Conservation (phyloP, 2,329 filamentous ascomycete species). For the Colletotrichum sublineola region DNA sequence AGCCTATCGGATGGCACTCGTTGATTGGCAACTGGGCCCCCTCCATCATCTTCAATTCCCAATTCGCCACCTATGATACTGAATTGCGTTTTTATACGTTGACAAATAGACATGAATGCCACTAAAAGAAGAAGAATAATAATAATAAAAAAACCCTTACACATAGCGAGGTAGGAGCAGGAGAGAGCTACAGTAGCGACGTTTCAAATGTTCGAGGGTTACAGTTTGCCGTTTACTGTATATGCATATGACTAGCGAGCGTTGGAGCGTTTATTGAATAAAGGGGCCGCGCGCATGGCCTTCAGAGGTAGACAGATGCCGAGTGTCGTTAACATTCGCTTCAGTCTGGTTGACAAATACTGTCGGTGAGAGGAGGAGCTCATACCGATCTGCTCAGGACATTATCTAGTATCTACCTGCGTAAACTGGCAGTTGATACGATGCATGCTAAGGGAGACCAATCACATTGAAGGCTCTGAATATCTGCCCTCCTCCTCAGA, state of each 20-base stretch:
- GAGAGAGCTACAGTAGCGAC: not conserved
- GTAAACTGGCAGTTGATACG: slow-evolving; percentile 1
- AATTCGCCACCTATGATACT: not conserved
- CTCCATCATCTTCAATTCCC: not conserved
- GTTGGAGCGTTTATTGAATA: not conserved
- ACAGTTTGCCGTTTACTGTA: slow-evolving; percentile 13
- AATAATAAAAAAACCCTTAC: no score
- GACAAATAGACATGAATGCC: not conserved
- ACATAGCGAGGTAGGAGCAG: not conserved
- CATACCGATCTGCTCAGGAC: not conserved
- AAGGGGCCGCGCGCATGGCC: slow-evolving; percentile 3
- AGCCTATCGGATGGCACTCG: not conserved
- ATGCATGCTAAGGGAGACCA: not conserved
- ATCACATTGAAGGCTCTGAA: slow-evolving; percentile 1
- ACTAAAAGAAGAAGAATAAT: not conserved
- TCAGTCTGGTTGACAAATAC: not conserved
- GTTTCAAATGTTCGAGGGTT: not conserved
- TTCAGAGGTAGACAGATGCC: not conserved
- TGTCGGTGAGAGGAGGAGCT: slow-evolving; percentile 8
- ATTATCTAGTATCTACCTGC: not conserved
- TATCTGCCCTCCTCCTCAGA: not conserved
- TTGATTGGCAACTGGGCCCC: not conserved
- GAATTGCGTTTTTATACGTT: not conserved
- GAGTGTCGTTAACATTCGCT: not conserved
- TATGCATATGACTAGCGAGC: not conserved